Conservation (phyloP, 2,329 filamentous ascomycete species). For the Pseudogymnoascus sp. region DNA sequence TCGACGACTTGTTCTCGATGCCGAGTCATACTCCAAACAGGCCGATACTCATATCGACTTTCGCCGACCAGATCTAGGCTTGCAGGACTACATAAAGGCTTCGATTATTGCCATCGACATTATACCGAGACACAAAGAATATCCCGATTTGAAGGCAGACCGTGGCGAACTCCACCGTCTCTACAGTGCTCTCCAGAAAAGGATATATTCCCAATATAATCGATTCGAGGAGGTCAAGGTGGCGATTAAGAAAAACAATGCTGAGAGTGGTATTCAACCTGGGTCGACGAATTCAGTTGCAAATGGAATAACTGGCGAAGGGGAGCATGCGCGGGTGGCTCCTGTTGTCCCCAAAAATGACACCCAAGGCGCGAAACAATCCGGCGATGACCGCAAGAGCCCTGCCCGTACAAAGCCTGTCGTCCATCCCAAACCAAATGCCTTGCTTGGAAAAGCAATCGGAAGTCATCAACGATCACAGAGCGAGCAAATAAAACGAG, state of each 20-base stretch:
- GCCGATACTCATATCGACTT: constrained; percentile 58
- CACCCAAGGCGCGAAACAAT: constrained; percentile 14
- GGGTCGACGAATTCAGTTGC: not conserved
- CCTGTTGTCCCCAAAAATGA: constrained; percentile 14
- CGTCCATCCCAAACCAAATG: constrained; percentile 60
- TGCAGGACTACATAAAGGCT: constrained; percentile 77
- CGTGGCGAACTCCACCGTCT: constrained; percentile 40
- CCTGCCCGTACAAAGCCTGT: constrained; percentile 26
- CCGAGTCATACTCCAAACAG: constrained; percentile 46
- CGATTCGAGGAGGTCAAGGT: constrained; percentile 52
- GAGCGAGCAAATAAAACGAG: constrained; percentile 22
- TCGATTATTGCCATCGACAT: constrained; percentile 70
- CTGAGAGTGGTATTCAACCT: constrained; percentile 46
- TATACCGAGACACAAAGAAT: constrained; percentile 71
- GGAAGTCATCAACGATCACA: constrained; percentile 27
- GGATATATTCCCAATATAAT: constrained; percentile 40
- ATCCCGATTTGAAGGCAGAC: constrained; percentile 53
- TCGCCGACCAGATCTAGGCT: constrained; percentile 62
- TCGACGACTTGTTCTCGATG: constrained; percentile 45
- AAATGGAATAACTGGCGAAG: constrained; percentile 1
- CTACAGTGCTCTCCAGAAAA: constrained; percentile 44
- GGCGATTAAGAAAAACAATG: constrained; percentile 56
- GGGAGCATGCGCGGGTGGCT: not conserved
- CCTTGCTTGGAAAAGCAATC: constrained; percentile 55
- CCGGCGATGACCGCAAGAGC: constrained; percentile 36